phyloP scores from a whole-genome alignment of 164 flowering plant genomes.

The Santalum album region DNA sequence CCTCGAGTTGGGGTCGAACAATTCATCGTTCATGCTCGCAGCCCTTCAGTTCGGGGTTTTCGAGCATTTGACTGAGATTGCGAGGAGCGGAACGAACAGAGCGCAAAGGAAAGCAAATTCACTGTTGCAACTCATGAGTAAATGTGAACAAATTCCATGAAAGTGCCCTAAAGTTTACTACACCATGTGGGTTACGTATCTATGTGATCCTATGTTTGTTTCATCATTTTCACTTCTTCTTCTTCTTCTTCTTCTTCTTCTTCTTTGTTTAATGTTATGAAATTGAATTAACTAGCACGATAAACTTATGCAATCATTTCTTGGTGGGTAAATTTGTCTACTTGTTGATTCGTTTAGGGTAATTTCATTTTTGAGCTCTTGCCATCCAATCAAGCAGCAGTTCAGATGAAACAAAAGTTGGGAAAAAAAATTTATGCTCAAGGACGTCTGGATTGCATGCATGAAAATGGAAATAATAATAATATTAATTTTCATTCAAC shows the following conservation, averaged over 20 bases:
- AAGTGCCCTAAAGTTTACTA: background rate
- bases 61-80: background rate
- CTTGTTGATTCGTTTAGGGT: too few relatives aligned
- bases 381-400: too few relatives aligned
- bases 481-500: too few relatives aligned
- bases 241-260: background rate
- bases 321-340: too few relatives aligned
- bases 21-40: background rate
- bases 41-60: background rate
- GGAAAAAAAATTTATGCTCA: too few relatives aligned
- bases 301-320: too few relatives aligned
- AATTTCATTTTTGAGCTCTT: too few relatives aligned
- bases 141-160: background rate
- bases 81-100: background rate
- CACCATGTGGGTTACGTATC: too few relatives aligned
- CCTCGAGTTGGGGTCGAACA: background rate
- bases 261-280: background rate
- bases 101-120: constrained; percentile 1
- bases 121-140: background rate
- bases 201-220: background rate
- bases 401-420: too few relatives aligned
- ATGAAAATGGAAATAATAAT: too few relatives aligned
- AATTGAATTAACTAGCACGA: background rate
- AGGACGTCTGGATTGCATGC: too few relatives aligned
- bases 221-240: background rate